Conservation (phyloP, 2,329 filamentous ascomycete species). For the Xylariaceae sp. region DNA sequence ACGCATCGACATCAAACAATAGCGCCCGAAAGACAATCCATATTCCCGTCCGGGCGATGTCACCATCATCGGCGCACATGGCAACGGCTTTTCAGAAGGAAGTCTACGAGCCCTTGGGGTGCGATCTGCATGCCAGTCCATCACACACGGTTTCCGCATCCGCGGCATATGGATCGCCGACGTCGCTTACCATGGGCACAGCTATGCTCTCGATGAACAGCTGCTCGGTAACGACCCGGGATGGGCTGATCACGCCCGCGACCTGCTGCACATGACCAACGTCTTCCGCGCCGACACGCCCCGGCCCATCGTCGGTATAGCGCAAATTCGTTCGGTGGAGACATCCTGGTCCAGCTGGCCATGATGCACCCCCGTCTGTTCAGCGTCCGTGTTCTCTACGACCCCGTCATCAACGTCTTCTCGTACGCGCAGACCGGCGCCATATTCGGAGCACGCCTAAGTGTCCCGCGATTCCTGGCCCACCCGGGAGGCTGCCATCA, state of each 20-base stretch:
- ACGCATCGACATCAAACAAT: conserved; percentile 76
- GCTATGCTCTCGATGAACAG: conserved; percentile 70
- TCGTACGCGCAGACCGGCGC: conserved; percentile 34
- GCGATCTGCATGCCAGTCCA: conserved; percentile 69
- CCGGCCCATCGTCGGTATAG: conserved; percentile 75
- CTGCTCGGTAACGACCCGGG: conserved; percentile 77
- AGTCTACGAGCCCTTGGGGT: conserved; percentile 85
- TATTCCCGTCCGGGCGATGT: conserved; percentile 68
- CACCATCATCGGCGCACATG: conserved; percentile 79
- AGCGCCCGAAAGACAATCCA: conserved; percentile 68
- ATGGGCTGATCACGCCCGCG: conserved; percentile 79
- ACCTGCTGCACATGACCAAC: conserved; percentile 79
- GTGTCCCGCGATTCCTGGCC: conserved; percentile 76
- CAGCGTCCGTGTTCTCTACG: conserved; percentile 68
- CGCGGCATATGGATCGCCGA: conserved; percentile 84
- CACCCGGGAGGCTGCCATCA: conserved; percentile 64
- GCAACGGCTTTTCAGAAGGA: conserved; percentile 93
- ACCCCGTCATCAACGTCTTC: conserved; percentile 68
- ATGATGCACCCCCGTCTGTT: conserved; percentile 76
- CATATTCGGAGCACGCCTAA: conserved; percentile 48
- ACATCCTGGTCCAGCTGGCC: conserved; percentile 65
- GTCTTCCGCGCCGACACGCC: conserved; percentile 72
- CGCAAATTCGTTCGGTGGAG: conserved; percentile 78
- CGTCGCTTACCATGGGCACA: conserved; percentile 76
- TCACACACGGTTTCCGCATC: conserved; percentile 63